Evolutionary conservation across 768 basidiomycete genomes (phyloP).

Genomic region (Pulveroboletus ravenelii): DNA sequence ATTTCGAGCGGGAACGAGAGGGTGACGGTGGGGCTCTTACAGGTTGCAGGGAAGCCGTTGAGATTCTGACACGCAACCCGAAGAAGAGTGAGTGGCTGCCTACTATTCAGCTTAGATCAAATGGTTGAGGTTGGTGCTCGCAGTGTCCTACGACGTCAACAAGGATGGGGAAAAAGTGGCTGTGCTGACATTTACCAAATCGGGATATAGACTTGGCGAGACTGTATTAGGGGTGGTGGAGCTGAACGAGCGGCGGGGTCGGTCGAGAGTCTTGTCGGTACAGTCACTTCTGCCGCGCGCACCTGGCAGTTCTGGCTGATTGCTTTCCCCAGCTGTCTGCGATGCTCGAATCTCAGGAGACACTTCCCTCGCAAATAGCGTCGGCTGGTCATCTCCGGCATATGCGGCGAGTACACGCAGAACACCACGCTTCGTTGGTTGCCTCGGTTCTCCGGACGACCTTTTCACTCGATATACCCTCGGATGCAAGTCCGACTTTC

Average conservation of each 20-base stretch:
- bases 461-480: conserved; percentile 89
- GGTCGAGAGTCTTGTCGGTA: conserved; percentile 81
- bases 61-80: conserved; percentile 83
- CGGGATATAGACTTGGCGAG: conserved; percentile 88
- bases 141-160: conserved; percentile 92
- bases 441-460: conserved; percentile 69
- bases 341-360: conserved; percentile 86
- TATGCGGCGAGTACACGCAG: conserved; percentile 75
- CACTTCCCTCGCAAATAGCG: conserved; percentile 58
- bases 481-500: conserved; percentile 87
- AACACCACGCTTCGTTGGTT: conserved; percentile 76
- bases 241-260: conserved; percentile 67
- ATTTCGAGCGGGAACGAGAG: conserved; percentile 32
- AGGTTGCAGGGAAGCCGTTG: conserved; percentile 80
- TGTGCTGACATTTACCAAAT: conserved; percentile 86
- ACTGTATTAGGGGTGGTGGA: conserved; percentile 87
- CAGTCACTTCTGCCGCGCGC: conserved; percentile 13
- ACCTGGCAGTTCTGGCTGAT: not conserved
- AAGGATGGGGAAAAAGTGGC: conserved; percentile 91
- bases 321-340: conserved; percentile 66
- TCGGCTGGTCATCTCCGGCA: conserved; percentile 45
- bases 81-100: conserved; percentile 64
- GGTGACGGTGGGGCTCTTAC: conserved; percentile 42
- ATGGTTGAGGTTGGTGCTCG: not conserved
- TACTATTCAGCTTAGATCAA: not conserved